phyloP scores from a whole-genome alignment of 1,284 basidiomycete species.

The Athelia psychrophila region DNA sequence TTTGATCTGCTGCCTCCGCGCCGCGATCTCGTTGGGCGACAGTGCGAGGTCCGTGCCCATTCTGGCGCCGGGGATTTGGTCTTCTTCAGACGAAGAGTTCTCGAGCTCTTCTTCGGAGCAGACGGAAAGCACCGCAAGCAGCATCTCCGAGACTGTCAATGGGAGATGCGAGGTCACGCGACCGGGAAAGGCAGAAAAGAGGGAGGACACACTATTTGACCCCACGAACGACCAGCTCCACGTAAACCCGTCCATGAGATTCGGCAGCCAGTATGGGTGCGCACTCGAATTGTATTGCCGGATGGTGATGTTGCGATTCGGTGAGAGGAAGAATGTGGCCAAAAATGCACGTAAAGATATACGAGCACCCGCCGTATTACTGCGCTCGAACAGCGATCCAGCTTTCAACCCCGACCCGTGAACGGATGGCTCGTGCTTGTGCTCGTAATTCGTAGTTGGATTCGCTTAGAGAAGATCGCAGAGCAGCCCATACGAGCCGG shows the following conservation, averaged over 20 bases:
- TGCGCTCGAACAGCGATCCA: conserved; percentile 75
- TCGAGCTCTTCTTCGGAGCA: conserved; percentile 96
- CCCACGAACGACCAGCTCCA: conserved; percentile 99
- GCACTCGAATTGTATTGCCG: conserved; percentile 93
- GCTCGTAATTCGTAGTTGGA: conserved; percentile 79
- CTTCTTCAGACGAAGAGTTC: conserved; percentile 45
- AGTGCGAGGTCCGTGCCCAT: conserved; percentile 29
- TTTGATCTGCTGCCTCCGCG: conserved; percentile 81
- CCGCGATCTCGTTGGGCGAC: conserved; percentile 39
- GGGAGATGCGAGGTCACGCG: conserved; percentile 1
- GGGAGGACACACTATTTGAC: conserved; percentile 76
- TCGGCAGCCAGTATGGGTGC: conserved; percentile 93
- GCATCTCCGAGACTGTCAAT: conserved; percentile 87
- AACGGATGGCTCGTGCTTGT: conserved; percentile 42
- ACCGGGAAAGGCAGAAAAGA: neutral
- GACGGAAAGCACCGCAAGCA: conserved; percentile 91
- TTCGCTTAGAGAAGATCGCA: conserved; percentile 97
- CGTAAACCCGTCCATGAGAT: conserved; percentile 99
- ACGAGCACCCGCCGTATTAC: conserved; percentile 93
- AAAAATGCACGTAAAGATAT: conserved; percentile 97
- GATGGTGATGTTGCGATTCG: conserved; percentile 97
- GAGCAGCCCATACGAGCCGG: conserved; percentile 88
- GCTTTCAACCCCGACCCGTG: conserved; percentile 33
- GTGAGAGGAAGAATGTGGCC: no score
- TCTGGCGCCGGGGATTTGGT: conserved; percentile 28